Conservation (phyloP, 1,284 basidiomycete species). For the Pisolithus thermaeus region DNA sequence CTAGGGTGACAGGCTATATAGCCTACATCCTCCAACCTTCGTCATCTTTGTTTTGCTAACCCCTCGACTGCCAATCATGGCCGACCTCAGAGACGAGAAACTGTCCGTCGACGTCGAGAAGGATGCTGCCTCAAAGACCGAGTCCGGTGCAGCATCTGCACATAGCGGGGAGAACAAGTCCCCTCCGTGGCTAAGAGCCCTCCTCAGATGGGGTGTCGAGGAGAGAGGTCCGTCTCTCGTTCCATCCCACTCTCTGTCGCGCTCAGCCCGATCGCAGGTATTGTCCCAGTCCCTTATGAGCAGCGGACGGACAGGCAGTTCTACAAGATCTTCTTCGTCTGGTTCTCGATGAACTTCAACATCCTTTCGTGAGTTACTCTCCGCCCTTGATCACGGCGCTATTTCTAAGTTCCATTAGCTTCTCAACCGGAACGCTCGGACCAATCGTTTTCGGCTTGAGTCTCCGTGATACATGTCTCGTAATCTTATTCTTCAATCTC, state of each 20-base stretch:
- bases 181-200: conserved; percentile 13
- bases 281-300: conserved; percentile 41
- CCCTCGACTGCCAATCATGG: conserved; percentile 14
- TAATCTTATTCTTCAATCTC: conserved; percentile 76
- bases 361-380: conserved; percentile 55
- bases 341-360: conserved; percentile 69
- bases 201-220: conserved; percentile 26
- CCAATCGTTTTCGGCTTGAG: conserved; percentile 64
- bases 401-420: conserved; percentile 35
- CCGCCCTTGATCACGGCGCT: background rate
- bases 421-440: conserved; percentile 72
- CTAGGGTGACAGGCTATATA: background rate
- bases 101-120: conserved; percentile 24
- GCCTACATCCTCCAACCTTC: background rate
- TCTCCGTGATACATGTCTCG: conserved; percentile 64
- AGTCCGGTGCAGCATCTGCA: conserved; percentile 3
- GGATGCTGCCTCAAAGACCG: conserved; percentile 19
- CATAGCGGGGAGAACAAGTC: background rate
- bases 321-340: conserved; percentile 71
- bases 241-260: background rate
- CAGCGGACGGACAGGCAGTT: conserved; percentile 59
- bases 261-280: conserved; percentile 32
- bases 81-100: conserved; percentile 19
- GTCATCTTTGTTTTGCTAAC: conserved; percentile 2
- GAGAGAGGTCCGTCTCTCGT: conserved; percentile 19